Percentiles rank a stretch among this genome's conserved stretches.
Evolutionary conservation across 768 basidiomycete species (phyloP).

Genomic region (Lactarius vividus): DNA sequence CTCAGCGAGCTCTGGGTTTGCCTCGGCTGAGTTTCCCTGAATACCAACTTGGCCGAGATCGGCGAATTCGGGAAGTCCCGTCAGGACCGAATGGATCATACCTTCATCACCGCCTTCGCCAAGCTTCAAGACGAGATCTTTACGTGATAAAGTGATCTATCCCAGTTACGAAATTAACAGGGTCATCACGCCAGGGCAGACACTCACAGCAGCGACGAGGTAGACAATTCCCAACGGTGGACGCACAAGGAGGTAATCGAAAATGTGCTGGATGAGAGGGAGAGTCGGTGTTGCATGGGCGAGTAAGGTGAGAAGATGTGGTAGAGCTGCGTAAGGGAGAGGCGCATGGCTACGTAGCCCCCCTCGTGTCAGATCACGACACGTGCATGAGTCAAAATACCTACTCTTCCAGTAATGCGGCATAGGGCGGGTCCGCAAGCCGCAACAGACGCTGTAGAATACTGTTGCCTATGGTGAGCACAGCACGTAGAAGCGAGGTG

Average conservation of each 20-base stretch:
- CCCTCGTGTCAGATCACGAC: constrained; percentile 1
- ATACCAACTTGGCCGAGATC: constrained; percentile 38
- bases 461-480: constrained; percentile 38
- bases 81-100: constrained; percentile 76
- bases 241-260: constrained; percentile 82
- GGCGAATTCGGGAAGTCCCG: constrained; percentile 55
- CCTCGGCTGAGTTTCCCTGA: background rate
- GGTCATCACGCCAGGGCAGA: background rate
- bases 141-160: constrained; percentile 73
- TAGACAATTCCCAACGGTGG: constrained; percentile 83
- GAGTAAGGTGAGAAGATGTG: constrained; percentile 87
- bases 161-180: background rate
- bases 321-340: constrained; percentile 85
- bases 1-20: background rate
- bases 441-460: constrained; percentile 71
- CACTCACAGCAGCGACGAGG: constrained; percentile 76
- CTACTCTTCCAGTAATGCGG: constrained; percentile 65
- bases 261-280: constrained; percentile 86
- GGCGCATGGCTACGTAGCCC: constrained; percentile 54
- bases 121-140: constrained; percentile 59
- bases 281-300: constrained; percentile 90
- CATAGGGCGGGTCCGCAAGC: constrained; percentile 66
- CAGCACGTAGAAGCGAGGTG: constrained; percentile 61
- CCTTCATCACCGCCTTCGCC: constrained; percentile 73
- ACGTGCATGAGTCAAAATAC: constrained; percentile 27